These are phyloP conservation scores for Tuber brumale DNA, from an alignment of 495 filamentous ascomycete species.

Conservation along the genomic window DNA sequence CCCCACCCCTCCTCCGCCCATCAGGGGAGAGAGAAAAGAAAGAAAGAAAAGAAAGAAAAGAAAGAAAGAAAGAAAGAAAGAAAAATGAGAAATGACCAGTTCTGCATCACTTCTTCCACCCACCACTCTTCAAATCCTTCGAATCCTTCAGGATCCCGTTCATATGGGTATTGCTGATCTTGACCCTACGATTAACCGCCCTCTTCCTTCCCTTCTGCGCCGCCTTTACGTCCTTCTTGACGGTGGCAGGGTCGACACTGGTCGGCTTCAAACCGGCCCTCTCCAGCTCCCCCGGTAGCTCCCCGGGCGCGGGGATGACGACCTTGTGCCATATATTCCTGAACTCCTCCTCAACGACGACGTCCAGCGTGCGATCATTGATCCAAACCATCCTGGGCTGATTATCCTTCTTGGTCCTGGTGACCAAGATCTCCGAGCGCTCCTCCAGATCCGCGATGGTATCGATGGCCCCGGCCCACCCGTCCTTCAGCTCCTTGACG, in stretches of 20 bases:
- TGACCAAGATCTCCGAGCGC: constrained; percentile 71
- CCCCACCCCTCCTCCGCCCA: neutral
- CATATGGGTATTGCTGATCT: constrained; percentile 93
- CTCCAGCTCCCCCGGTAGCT: constrained; percentile 66
- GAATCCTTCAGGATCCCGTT: constrained; percentile 74
- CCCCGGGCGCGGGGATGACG: constrained; percentile 65
- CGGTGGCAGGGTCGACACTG: constrained; percentile 62
- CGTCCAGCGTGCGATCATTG: constrained; percentile 69
- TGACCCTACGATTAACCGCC: constrained; percentile 61
- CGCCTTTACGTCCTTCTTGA: constrained; percentile 58
- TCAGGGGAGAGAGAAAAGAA: neutral
- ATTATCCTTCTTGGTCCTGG: constrained; percentile 88
- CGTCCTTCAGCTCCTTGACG: constrained; percentile 87
- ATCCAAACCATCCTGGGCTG: constrained; percentile 79
- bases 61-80: neutral
- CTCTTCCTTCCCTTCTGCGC: constrained; percentile 65
- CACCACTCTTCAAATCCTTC: constrained; percentile 37
- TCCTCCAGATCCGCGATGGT: constrained; percentile 70
- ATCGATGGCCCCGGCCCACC: constrained; percentile 76
- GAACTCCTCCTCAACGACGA: constrained; percentile 75
- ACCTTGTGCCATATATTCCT: constrained; percentile 73
- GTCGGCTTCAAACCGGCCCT: constrained; percentile 70
- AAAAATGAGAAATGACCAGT: neutral
- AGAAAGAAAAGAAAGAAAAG: neutral
- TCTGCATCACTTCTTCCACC: neutral